Conservation (phyloP, 2,329 filamentous ascomycete species). For the Fusarium poae region DNA sequence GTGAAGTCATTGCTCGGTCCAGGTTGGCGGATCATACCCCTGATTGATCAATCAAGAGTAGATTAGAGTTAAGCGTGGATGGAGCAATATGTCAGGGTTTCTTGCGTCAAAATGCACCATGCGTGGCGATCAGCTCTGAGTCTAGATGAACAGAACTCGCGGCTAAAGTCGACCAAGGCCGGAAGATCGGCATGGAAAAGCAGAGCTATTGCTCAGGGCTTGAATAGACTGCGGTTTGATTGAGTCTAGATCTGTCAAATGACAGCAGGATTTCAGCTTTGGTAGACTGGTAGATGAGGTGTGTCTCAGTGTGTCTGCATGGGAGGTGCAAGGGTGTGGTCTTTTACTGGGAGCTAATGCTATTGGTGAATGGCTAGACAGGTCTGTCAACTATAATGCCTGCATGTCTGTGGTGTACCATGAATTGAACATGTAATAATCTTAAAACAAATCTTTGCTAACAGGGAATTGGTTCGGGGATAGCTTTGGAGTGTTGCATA, state of each 20-base stretch:
- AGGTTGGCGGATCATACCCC: slow-evolving; percentile 18
- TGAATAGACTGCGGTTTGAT: slow-evolving; percentile 9
- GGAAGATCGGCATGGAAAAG: slow-evolving; percentile 33
- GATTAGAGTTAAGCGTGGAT: slow-evolving; percentile 30
- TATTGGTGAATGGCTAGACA: slow-evolving; percentile 15
- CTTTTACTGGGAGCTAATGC: not conserved
- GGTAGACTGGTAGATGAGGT: slow-evolving; percentile 21
- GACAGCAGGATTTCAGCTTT: slow-evolving; percentile 34
- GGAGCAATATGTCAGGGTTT: slow-evolving; percentile 43
- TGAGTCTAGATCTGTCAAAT: slow-evolving; percentile 27
- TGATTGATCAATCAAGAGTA: slow-evolving; percentile 10
- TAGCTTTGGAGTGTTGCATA: slow-evolving; percentile 1
- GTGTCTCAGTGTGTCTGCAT: slow-evolving; percentile 7
- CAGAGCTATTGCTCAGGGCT: slow-evolving; percentile 4
- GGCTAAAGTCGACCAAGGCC: slow-evolving; percentile 12
- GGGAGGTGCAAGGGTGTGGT: slow-evolving; percentile 10
- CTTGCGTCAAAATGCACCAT: slow-evolving; percentile 46
- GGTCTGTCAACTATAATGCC: slow-evolving; percentile 4
- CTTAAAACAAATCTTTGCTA: not conserved
- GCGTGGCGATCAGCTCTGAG: slow-evolving; percentile 6
- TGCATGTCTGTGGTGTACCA: not conserved
- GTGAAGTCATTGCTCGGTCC: slow-evolving; percentile 3
- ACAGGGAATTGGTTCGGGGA: slow-evolving; percentile 3
- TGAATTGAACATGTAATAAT: not conserved
- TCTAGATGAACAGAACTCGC: not conserved